Percentiles rank a stretch among this genome's conserved stretches.
Conservation (phyloP, 2,329 filamentous ascomycete genomes). For the Ceratocystis alfenasii region DNA sequence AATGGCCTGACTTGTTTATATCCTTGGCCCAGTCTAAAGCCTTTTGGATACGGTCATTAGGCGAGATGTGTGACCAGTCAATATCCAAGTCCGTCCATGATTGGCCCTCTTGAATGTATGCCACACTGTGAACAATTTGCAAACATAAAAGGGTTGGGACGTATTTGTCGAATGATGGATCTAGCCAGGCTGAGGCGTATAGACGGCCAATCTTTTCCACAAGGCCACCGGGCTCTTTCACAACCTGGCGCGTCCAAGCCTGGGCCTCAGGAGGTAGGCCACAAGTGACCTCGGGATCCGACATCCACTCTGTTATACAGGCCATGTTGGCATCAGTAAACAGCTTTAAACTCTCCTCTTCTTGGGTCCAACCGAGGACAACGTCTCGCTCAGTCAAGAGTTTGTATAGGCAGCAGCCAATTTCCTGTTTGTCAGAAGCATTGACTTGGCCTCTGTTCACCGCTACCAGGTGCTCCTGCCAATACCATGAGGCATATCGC, state of each 20-base stretch:
- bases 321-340: slow-evolving; percentile 33
- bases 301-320: slow-evolving; percentile 31
- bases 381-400: slow-evolving; percentile 32
- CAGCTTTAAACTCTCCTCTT: slow-evolving; percentile 34
- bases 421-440: slow-evolving; percentile 27
- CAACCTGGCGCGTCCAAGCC: slow-evolving; percentile 28
- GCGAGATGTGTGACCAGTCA: slow-evolving; percentile 31
- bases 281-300: slow-evolving; percentile 28
- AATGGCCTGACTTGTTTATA: slow-evolving; percentile 30
- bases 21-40: slow-evolving; percentile 31
- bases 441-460: slow-evolving; percentile 28
- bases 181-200: slow-evolving; percentile 33
- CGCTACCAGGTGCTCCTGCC: slow-evolving; percentile 33
- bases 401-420: slow-evolving; percentile 29
- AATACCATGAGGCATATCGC: slow-evolving; percentile 36
- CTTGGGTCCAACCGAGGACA: slow-evolving; percentile 34
- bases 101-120: slow-evolving; percentile 32
- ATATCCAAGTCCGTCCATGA: slow-evolving; percentile 31
- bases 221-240: slow-evolving; percentile 27
- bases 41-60: slow-evolving; percentile 30
- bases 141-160: slow-evolving; percentile 34
- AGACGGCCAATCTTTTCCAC: slow-evolving; percentile 32
- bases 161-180: slow-evolving; percentile 29
- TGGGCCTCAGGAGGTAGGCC: slow-evolving; percentile 27
- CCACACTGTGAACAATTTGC: slow-evolving; percentile 34